Conservation (phyloP, 2,329 filamentous ascomycete genomes). For the Neospermospora avenae region DNA sequence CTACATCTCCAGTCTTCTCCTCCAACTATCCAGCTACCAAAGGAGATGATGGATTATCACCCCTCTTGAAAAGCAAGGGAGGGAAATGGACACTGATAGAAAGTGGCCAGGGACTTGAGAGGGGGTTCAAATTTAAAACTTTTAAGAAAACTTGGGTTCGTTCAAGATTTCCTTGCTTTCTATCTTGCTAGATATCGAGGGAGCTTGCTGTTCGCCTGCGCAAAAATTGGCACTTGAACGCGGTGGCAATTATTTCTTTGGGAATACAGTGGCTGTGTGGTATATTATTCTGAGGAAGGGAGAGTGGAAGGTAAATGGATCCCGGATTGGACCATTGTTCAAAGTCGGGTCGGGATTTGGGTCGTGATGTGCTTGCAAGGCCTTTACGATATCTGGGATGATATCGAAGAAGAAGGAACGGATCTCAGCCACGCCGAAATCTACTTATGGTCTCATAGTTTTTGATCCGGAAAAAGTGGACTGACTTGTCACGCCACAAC, state of each 20-base stretch:
- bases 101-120: conserved; percentile 53
- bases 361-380: too few relatives aligned
- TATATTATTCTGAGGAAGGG: too few relatives aligned
- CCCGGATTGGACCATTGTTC: too few relatives aligned
- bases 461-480: neutral
- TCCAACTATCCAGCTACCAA: conserved; percentile 16
- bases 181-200: too few relatives aligned
- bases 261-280: too few relatives aligned
- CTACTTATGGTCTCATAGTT: neutral
- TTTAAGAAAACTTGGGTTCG: conserved; percentile 64
- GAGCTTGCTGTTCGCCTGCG: neutral
- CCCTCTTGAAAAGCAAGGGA: conserved; percentile 20
- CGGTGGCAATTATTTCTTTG: too few relatives aligned
- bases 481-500: neutral
- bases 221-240: neutral
- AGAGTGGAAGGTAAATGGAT: too few relatives aligned
- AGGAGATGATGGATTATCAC: conserved; percentile 15
- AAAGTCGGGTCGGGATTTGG: neutral
- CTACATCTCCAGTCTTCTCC: conserved; percentile 17
- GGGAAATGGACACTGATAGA: conserved; percentile 50
- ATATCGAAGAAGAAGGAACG: neutral
- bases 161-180: conserved; percentile 17
- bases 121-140: conserved; percentile 60
- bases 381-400: too few relatives aligned
- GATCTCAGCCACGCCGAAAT: neutral